A percentile compares a stretch with the other conserved stretches of the same genome.
These are phyloP conservation scores for Yamadazyma taylorii DNA, from an alignment of 1,139 yeast species.

Conservation along the genomic window DNA sequence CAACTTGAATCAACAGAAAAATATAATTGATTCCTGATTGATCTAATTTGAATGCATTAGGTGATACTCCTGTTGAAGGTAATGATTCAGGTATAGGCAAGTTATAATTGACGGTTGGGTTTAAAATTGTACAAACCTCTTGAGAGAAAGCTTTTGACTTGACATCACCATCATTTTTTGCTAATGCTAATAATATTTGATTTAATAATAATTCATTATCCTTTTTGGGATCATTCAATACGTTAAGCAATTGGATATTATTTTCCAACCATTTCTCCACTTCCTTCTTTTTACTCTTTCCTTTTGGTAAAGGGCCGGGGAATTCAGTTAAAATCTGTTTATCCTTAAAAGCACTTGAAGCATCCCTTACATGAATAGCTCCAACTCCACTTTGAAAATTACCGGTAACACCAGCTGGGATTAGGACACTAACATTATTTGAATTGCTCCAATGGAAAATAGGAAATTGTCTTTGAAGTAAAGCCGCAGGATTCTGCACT, in stretches of 20 bases:
- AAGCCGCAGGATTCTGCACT: conserved; percentile 35
- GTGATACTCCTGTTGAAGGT: conserved; percentile 21
- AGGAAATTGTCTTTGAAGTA: conserved; percentile 67
- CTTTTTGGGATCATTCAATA: conserved; percentile 10
- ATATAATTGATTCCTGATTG: conserved; percentile 35
- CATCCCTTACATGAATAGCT: conserved; percentile 19
- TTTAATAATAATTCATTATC: conserved; percentile 30
- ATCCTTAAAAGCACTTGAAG: conserved; percentile 21
- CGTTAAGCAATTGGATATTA: conserved; percentile 9
- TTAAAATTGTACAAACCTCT: conserved; percentile 30
- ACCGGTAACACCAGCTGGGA: conserved; percentile 23
- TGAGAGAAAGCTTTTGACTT: conserved; percentile 25
- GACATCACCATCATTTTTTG: conserved; percentile 32
- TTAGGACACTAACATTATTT: conserved; percentile 27
- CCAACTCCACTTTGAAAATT: conserved; percentile 14
- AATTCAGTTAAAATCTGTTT: conserved; percentile 27
- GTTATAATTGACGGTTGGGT: conserved; percentile 35
- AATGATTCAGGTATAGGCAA: conserved; percentile 16
- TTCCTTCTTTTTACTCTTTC: conserved; percentile 61
- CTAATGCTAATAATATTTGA: conserved; percentile 28
- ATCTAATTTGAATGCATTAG: conserved; percentile 39
- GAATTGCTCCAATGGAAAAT: conserved; percentile 68
- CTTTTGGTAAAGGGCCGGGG: conserved; percentile 66
- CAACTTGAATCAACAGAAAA: conserved; percentile 51
- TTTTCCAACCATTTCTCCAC: conserved; percentile 58